These are phyloP conservation scores for Verticillium nonalfalfae DNA, from an alignment of 2,329 filamentous ascomycete species.

Conservation along the genomic window DNA sequence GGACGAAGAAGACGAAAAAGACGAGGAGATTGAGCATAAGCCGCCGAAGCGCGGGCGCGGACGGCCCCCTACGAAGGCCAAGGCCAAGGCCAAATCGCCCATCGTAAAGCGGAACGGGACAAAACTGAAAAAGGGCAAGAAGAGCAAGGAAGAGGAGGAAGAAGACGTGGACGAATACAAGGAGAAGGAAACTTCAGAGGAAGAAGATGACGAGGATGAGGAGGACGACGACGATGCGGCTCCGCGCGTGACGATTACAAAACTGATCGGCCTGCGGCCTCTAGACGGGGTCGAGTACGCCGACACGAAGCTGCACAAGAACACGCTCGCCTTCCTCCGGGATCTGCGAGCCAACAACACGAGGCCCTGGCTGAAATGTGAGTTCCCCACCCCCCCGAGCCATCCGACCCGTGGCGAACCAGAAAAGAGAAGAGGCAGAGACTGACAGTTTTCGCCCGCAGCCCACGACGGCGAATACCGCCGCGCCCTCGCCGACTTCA, in stretches of 20 bases:
- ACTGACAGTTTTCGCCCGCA: slow-evolving; percentile 24
- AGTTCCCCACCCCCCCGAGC: slow-evolving; percentile 8
- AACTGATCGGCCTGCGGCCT: slow-evolving; percentile 32
- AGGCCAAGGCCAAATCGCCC: background rate
- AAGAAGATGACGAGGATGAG: slow-evolving; percentile 14
- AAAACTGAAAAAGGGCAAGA: slow-evolving; percentile 2
- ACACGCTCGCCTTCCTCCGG: slow-evolving; percentile 50
- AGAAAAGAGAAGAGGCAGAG: too few species aligned
- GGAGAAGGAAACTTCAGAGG: slow-evolving; percentile 14
- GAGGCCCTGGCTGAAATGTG: slow-evolving; percentile 53
- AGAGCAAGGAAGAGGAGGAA: slow-evolving; percentile 14
- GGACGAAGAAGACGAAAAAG: slow-evolving; percentile 6
- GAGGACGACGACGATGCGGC: slow-evolving; percentile 26
- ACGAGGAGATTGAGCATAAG: slow-evolving; percentile 8
- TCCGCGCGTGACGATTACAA: slow-evolving; percentile 31
- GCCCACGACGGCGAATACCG: slow-evolving; percentile 77
- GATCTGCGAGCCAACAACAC: slow-evolving; percentile 56
- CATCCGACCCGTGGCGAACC: too few species aligned
- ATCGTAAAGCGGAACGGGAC: background rate
- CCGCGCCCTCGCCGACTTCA: slow-evolving; percentile 72
- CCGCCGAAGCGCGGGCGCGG: slow-evolving; percentile 7
- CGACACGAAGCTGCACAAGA: slow-evolving; percentile 47
- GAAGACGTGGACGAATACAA: slow-evolving; percentile 14
- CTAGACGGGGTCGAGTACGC: slow-evolving; percentile 39
- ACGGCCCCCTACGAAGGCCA: slow-evolving; percentile 1